Evolutionary conservation across 192 early-diverging fungal species (phyloP).

Genomic region (Backusella luteola): DNA sequence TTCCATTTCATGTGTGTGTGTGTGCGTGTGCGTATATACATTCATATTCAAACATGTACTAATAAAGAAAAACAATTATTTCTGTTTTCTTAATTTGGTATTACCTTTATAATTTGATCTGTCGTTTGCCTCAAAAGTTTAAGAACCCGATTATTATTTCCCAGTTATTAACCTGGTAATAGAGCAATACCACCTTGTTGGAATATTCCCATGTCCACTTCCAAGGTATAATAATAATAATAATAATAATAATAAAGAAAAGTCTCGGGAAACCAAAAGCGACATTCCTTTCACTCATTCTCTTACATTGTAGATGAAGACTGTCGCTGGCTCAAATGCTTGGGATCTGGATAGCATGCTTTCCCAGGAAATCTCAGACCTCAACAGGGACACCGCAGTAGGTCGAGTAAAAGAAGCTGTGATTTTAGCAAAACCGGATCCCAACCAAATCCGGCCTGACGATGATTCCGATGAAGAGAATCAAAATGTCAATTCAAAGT

Average conservation of each 20-base stretch:
- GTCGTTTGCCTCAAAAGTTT: background rate
- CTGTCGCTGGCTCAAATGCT: background rate
- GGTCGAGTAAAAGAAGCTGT: conserved; percentile 32
- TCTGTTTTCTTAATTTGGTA: background rate
- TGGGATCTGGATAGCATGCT: conserved; percentile 21
- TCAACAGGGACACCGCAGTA: conserved; percentile 31
- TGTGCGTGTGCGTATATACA: background rate
- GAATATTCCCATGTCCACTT: background rate
- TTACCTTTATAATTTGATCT: background rate
- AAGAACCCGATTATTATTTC: background rate
- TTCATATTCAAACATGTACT: background rate
- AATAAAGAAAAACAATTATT: background rate
- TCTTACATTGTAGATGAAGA: background rate
- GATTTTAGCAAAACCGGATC: conserved; percentile 33
- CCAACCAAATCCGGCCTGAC: conserved; percentile 23
- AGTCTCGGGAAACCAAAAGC: too few relatives aligned
- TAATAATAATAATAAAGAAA: too few relatives aligned
- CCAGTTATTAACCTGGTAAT: background rate
- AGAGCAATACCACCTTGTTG: background rate
- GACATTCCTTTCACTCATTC: background rate
- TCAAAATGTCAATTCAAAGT: background rate
- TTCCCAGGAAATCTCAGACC: conserved; percentile 28
- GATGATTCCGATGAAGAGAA: conserved; percentile 19
- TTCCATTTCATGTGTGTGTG: background rate
- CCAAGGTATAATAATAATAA: background rate